Evolutionary conservation across 192 early-diverging fungal genomes (phyloP), one percentile per base, ranked within the genome.

Genomic region (Rhizophagus clarus): DNA sequence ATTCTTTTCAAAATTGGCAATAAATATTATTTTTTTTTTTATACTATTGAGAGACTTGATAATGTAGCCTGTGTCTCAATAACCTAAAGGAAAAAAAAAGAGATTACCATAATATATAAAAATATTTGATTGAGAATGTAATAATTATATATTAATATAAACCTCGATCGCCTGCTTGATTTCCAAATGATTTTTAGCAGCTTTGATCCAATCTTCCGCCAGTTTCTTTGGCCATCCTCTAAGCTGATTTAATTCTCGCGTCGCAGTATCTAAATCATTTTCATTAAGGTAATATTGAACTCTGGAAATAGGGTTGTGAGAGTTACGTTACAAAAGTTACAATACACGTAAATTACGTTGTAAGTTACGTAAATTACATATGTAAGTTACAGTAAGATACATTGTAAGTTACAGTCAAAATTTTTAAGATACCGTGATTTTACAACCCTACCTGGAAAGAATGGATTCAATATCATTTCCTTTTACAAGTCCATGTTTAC

Each of bases 171-270:
- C 95, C 85, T 98, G 96, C 83, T 94, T 91, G 34, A 97, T 87
- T 84, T 96, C 95, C 79, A 99, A 88, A 85, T 95, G 91, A 78
- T 86, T 86, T 61, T 96, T 90, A 1, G 96, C 95, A 37, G 89
- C 86, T 34, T 84, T 83, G 32, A 99, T 86, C 97, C 97, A 99
- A 85, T 96, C 97, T 83, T 87, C 81, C 22, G 95, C 93, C 67
- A 99, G 84, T 80, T 85, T 87, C 84, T 93, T 93, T 20, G 94
- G 90, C 97, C 97, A 99, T 11, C 97, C 96, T 61, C 84, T 90
- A 66, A 99, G 86, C 84, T 97, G 96, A 86, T 98, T 98, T 77
- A 98, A 83, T 83, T 99, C 96, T 80, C 97, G 89, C 17, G 94
- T 85, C 14, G 96, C 96, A 74, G 85, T 85, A 63, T 98, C 96